These are phyloP conservation scores for Cordyceps javanica DNA, from an alignment of 2,329 filamentous ascomycete genomes.

Conservation along the genomic window DNA sequence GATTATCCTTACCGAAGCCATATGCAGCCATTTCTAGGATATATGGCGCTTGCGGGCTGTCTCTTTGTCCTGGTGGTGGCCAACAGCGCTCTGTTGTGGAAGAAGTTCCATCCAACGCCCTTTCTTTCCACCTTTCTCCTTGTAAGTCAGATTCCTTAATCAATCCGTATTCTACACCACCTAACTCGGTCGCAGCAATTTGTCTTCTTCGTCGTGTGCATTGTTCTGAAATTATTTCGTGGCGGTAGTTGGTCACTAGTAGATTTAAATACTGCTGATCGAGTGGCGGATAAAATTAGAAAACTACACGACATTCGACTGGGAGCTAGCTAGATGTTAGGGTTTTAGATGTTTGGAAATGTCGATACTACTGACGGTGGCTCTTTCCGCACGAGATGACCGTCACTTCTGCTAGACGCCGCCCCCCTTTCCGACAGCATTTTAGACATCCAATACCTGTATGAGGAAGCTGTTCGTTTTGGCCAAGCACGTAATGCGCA, in stretches of 20 bases:
- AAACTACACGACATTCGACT: conserved; percentile 6
- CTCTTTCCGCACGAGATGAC: neutral
- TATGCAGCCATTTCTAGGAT: conserved; percentile 31
- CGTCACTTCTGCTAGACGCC: neutral
- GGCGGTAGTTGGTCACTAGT: conserved; percentile 1
- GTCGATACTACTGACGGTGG: neutral
- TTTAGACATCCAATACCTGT: neutral
- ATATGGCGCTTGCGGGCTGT: conserved; percentile 29
- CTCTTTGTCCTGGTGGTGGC: conserved; percentile 28
- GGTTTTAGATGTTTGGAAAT: neutral
- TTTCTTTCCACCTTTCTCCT: conserved; percentile 34
- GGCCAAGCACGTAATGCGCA: neutral
- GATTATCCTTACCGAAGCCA: conserved; percentile 35
- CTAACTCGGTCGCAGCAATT: neutral
- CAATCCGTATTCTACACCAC: neutral
- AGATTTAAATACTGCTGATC: neutral
- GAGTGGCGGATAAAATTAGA: neutral
- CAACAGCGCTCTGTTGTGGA: conserved; percentile 30
- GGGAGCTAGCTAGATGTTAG: neutral
- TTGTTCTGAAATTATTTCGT: conserved; percentile 1
- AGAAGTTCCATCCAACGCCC: conserved; percentile 25
- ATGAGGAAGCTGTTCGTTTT: neutral
- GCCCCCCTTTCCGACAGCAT: neutral
- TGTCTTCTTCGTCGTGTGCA: neutral
- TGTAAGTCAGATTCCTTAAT: conserved; percentile 25